Conservation (phyloP, 2,329 filamentous ascomycete genomes). For the Hypoxylon sp. region DNA sequence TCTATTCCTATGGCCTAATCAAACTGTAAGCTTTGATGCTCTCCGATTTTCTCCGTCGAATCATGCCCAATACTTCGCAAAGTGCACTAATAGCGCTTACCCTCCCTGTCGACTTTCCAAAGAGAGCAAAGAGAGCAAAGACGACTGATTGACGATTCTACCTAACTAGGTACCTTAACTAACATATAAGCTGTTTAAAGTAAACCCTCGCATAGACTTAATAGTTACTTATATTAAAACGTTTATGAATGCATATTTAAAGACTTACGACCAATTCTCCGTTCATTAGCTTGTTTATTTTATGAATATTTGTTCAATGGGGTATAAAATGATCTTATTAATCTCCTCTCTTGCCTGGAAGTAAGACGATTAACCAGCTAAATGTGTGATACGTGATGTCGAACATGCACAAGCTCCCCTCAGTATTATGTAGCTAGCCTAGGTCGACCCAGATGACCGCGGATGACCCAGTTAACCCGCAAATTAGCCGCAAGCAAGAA, state of each 20-base stretch:
- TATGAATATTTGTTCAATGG: background rate
- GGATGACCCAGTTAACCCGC: slow-evolving; percentile 58
- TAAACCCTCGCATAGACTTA: background rate
- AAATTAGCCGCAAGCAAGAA: slow-evolving; percentile 60
- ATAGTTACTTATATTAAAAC: too few relatives aligned
- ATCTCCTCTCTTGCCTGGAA: background rate
- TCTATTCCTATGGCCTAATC: background rate
- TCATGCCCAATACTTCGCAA: background rate
- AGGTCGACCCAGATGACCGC: too few relatives aligned
- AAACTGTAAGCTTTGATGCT: background rate
- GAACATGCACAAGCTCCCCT: background rate
- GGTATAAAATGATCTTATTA: background rate
- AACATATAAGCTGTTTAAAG: background rate
- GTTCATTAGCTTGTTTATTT: background rate
- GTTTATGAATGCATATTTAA: too few relatives aligned
- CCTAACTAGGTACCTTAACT: background rate
- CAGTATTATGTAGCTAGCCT: too few relatives aligned
- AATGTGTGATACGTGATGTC: background rate
- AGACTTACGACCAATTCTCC: too few relatives aligned
- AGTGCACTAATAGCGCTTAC: background rate
- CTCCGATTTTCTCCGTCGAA: background rate
- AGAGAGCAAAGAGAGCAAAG: background rate
- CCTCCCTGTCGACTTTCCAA: background rate
- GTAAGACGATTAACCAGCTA: background rate
- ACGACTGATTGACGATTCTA: background rate